Evolutionary conservation across 306 rosid genomes (phyloP).

Genomic region (Lathyrus sativus): DNA sequence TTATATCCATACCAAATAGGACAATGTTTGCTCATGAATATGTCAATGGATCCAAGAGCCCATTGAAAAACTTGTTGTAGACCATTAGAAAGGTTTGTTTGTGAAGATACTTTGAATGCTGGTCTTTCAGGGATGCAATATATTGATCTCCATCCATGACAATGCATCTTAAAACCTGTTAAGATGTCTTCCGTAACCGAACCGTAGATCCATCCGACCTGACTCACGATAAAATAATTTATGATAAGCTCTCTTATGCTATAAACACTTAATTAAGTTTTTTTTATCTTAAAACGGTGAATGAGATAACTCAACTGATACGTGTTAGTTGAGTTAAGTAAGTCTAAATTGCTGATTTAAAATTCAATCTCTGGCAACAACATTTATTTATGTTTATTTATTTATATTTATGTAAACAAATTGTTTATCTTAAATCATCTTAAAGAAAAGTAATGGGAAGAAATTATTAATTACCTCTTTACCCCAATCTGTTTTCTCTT

Average conservation of each 20-base stretch:
- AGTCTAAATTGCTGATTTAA: too few relatives aligned
- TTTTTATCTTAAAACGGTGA: too few relatives aligned
- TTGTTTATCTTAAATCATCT: too few relatives aligned
- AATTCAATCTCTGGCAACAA: too few relatives aligned
- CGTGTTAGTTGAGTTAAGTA: too few relatives aligned
- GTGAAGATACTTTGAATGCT: constrained; percentile 59
- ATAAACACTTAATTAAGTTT: too few relatives aligned
- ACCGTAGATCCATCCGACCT: constrained; percentile 90
- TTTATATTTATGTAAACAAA: too few relatives aligned
- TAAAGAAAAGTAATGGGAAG: background rate
- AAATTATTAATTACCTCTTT: constrained; percentile 63
- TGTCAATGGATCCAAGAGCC: constrained; percentile 79
- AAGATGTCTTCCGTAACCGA: constrained; percentile 67
- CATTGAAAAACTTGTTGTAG: constrained; percentile 62
- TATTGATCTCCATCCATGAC: constrained; percentile 83
- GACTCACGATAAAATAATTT: background rate
- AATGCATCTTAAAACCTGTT: constrained; percentile 82
- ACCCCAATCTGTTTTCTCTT: constrained; percentile 87
- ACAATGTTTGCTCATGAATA: constrained; percentile 71
- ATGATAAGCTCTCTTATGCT: too few relatives aligned
- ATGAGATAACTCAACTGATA: too few relatives aligned
- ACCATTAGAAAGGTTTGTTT: constrained; percentile 55
- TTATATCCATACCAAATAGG: constrained; percentile 85
- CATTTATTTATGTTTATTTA: too few relatives aligned
- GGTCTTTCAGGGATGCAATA: constrained; percentile 59